These are phyloP conservation scores for Calonectria ilicicola DNA, from an alignment of 2,329 filamentous ascomycete species.

Conservation along the genomic window DNA sequence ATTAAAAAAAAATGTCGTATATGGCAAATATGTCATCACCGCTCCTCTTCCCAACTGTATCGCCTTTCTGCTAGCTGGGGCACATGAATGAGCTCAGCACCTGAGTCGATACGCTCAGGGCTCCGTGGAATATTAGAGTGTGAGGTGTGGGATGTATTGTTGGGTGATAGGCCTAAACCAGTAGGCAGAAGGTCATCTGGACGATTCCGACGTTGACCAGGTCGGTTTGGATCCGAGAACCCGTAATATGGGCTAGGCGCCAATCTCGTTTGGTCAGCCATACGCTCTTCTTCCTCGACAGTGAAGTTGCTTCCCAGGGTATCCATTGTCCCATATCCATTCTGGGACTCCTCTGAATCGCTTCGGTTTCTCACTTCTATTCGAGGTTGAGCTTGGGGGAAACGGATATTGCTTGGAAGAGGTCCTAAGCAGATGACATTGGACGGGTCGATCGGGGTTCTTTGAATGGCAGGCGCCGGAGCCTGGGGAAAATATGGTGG, in stretches of 20 bases:
- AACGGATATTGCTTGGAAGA: constrained; percentile 60
- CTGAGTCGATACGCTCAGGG: constrained; percentile 57
- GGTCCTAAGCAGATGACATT: constrained; percentile 67
- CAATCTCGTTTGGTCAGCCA: constrained; percentile 41
- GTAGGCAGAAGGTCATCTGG: constrained; percentile 17
- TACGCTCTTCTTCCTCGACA: constrained; percentile 59
- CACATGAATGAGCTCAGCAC: constrained; percentile 61
- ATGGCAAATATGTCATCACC: constrained; percentile 21
- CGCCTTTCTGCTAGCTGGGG: constrained; percentile 62
- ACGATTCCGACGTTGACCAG: constrained; percentile 3
- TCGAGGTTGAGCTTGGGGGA: constrained; percentile 34
- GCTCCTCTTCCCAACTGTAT: constrained; percentile 64
- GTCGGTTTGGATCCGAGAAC: not conserved
- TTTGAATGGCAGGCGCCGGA: constrained; percentile 51
- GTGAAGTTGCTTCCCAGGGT: constrained; percentile 70
- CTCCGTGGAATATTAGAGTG: constrained; percentile 40
- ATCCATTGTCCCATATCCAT: constrained; percentile 43
- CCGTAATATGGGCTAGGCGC: constrained; percentile 12
- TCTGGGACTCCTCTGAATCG: not conserved
- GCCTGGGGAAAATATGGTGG: constrained; percentile 1
- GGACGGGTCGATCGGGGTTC: constrained; percentile 63
- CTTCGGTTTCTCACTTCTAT: constrained; percentile 11
- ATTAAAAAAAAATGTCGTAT: constrained; percentile 11
- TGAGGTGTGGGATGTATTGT: not conserved
- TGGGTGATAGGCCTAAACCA: not conserved